A percentile compares a stretch with the other conserved stretches of the same genome.
These are phyloP conservation scores for Loxodes magnus DNA, from an alignment of 73 alveolate genomes.

Conservation along the genomic window DNA sequence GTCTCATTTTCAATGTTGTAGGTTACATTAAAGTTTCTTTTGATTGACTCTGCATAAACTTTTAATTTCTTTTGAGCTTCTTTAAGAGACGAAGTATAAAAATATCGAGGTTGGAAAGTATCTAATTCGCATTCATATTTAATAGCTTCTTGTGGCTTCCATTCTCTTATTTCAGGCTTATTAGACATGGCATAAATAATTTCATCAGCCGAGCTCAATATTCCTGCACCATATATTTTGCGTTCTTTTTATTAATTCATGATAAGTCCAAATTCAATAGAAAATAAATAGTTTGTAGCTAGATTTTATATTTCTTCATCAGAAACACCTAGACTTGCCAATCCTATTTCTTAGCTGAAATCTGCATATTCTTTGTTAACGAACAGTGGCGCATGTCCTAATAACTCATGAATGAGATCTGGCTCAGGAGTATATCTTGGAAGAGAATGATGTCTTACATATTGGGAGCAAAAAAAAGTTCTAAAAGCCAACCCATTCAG, in stretches of 20 bases:
- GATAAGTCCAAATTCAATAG: conserved; percentile 36
- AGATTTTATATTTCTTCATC: conserved; percentile 51
- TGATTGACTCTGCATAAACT: no score
- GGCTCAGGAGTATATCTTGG: neutral
- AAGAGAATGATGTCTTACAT: conserved; percentile 4
- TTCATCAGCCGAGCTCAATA: conserved; percentile 58
- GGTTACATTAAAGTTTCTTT: no score
- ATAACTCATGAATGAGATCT: conserved; percentile 42
- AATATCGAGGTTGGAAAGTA: no score
- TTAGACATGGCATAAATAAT: conserved; percentile 18
- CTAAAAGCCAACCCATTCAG: neutral
- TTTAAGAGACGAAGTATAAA: no score
- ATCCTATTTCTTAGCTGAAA: conserved; percentile 51
- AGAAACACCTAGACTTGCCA: conserved; percentile 73
- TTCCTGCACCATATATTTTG: conserved; percentile 79
- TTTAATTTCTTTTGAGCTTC: no score
- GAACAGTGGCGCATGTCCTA: conserved; percentile 85
- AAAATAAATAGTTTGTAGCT: conserved; percentile 62
- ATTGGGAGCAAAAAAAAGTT: neutral
- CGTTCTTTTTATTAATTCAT: conserved; percentile 22
- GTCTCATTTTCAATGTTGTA: no score
- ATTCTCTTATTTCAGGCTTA: conserved; percentile 3
- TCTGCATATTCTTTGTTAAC: conserved; percentile 69
- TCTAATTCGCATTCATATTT: no score
- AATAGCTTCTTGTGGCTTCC: conserved; percentile 4